phyloP scores from a whole-genome alignment of 2,329 filamentous ascomycete species.

The Purpureocillium takamizusanense region DNA sequence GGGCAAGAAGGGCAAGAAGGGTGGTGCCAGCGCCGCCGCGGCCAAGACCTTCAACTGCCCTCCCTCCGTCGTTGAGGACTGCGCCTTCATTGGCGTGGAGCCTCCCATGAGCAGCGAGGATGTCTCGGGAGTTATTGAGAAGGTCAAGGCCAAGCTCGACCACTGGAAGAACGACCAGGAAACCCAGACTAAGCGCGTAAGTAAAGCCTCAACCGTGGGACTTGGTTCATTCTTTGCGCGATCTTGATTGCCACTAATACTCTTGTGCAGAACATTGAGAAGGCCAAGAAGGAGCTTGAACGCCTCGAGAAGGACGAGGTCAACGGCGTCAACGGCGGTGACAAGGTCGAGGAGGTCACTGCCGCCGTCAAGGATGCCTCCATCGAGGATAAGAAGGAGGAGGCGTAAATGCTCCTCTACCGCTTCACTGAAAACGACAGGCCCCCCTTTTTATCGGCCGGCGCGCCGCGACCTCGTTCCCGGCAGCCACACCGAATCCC shows the following conservation, averaged over 20 bases:
- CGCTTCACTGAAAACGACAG: too few species aligned
- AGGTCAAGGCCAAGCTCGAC: slow-evolving; percentile 84
- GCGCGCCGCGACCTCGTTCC: too few species aligned
- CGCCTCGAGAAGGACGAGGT: slow-evolving; percentile 59
- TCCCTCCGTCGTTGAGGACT: slow-evolving; percentile 85
- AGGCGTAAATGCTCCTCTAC: slow-evolving; percentile 24
- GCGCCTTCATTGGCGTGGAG: slow-evolving; percentile 73
- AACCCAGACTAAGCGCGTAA: slow-evolving; percentile 80
- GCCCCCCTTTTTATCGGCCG: too few species aligned
- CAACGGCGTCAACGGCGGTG: slow-evolving; percentile 31
- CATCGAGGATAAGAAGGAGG: slow-evolving; percentile 43
- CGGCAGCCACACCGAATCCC: too few species aligned
- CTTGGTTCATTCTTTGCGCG: neutral
- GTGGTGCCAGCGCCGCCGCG: slow-evolving; percentile 35
- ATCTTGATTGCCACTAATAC: neutral
- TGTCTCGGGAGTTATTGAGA: slow-evolving; percentile 70
- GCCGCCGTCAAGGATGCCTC: slow-evolving; percentile 42
- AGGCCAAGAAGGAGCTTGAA: slow-evolving; percentile 93
- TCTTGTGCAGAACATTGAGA: slow-evolving; percentile 72
- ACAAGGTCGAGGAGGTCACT: slow-evolving; percentile 45
- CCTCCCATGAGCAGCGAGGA: slow-evolving; percentile 81
- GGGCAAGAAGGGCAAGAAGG: slow-evolving; percentile 77
- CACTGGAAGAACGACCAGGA: slow-evolving; percentile 90
- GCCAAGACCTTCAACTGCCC: slow-evolving; percentile 68
- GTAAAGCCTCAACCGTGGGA: slow-evolving; percentile 18